Conservation (phyloP, 2,329 filamentous ascomycete genomes). For the Exserohilum turcica region DNA sequence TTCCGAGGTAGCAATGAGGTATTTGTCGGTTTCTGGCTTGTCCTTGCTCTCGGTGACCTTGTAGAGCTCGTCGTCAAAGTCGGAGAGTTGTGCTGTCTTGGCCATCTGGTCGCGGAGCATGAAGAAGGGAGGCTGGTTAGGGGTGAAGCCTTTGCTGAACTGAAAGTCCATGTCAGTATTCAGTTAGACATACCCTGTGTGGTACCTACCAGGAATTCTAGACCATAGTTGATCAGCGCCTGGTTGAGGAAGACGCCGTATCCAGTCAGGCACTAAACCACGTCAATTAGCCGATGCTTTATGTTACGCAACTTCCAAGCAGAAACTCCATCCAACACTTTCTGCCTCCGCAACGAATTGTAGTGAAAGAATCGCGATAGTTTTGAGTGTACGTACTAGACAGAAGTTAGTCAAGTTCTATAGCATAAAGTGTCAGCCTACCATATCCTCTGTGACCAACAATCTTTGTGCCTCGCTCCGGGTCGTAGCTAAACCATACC, state of each 20-base stretch:
- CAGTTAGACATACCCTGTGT: neutral
- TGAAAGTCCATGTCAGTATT: neutral
- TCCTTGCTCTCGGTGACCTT: slow-evolving; percentile 88
- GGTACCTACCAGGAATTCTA: slow-evolving; percentile 6
- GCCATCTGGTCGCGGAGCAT: slow-evolving; percentile 96
- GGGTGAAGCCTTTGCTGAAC: slow-evolving; percentile 76
- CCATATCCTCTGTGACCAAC: slow-evolving; percentile 89
- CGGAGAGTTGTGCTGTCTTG: slow-evolving; percentile 94
- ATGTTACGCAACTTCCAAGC: neutral
- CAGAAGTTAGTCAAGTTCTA: neutral
- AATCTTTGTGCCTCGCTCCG: slow-evolving; percentile 78
- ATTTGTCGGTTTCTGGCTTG: slow-evolving; percentile 79
- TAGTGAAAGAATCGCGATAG: neutral
- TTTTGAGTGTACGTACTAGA: neutral
- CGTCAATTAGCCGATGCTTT: neutral
- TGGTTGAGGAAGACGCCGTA: slow-evolving; percentile 93
- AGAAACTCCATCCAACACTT: neutral
- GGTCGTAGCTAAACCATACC: slow-evolving; percentile 66
- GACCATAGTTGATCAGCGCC: slow-evolving; percentile 90
- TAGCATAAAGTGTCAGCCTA: neutral
- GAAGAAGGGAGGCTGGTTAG: slow-evolving; percentile 66
- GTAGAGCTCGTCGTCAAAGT: slow-evolving; percentile 98
- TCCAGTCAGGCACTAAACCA: slow-evolving; percentile 69
- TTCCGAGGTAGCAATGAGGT: slow-evolving; percentile 78
- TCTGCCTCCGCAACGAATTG: neutral